phyloP scores from a whole-genome alignment of 192 early-diverging fungal genomes.

The Coemansia sp. region DNA sequence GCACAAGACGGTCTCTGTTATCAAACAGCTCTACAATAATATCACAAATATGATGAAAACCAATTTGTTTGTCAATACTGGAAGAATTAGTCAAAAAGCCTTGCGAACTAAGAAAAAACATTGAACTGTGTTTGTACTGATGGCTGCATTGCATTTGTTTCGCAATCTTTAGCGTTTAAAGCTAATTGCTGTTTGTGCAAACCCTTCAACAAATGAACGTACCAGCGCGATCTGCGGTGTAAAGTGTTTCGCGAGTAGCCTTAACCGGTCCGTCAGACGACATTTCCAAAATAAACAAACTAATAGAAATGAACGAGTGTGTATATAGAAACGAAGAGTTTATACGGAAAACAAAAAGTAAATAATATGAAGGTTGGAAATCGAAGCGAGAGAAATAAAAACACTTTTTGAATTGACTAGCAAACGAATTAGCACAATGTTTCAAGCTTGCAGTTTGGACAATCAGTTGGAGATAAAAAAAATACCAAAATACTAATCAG shows the following conservation, averaged over 20 bases:
- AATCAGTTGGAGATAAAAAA: neutral
- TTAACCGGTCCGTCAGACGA: slow-evolving; percentile 31
- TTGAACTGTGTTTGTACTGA: neutral
- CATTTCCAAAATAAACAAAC: slow-evolving; percentile 9
- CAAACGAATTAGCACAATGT: no score
- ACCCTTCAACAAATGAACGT: slow-evolving; percentile 8
- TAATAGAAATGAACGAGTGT: neutral
- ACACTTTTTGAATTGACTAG: no score
- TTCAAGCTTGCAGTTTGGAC: no score
- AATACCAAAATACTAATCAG: neutral
- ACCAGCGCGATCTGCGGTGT: slow-evolving; percentile 58
- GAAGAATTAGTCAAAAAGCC: no score
- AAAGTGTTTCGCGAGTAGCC: slow-evolving; percentile 54
- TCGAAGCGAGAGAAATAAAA: neutral
- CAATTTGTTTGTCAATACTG: no score
- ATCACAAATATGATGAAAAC: no score
- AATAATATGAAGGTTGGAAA: neutral
- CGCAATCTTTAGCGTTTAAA: no score
- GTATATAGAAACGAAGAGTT: slow-evolving; percentile 3
- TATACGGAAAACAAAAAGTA: neutral
- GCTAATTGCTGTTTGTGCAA: no score
- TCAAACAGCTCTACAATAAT: slow-evolving; percentile 45
- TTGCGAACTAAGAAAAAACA: no score
- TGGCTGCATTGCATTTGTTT: neutral
- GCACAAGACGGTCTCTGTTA: slow-evolving; percentile 73